These are phyloP conservation scores for Citrus unshiu DNA, from an alignment of 345 rosid genomes.

Conservation along the genomic window DNA sequence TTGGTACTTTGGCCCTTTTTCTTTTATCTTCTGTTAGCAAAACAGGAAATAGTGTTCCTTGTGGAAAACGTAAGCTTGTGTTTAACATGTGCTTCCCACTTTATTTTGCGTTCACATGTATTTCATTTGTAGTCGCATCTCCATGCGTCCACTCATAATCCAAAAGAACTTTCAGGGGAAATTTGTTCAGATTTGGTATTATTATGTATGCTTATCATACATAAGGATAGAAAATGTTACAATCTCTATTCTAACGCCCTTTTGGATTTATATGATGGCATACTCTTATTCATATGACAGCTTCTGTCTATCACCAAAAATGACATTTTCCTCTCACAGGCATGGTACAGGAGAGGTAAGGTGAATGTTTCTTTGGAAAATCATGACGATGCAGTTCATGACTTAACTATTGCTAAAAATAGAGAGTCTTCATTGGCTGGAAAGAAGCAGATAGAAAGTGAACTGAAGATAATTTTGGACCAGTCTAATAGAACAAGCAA, in stretches of 20 bases:
- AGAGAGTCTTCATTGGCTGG: conserved; percentile 56
- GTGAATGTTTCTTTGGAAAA: conserved; percentile 59
- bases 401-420: conserved; percentile 49
- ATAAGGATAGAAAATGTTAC: background rate
- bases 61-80: background rate
- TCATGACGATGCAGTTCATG: conserved; percentile 45
- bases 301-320: background rate
- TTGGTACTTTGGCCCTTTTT: background rate
- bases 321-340: conserved; percentile 30
- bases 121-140: background rate
- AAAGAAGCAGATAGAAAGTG: conserved; percentile 71
- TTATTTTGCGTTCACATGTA: background rate
- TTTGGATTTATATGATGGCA: background rate
- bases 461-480: conserved; percentile 36
- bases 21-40: background rate
- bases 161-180: background rate
- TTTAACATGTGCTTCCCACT: background rate
- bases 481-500: conserved; percentile 17
- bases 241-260: background rate
- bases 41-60: background rate
- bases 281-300: background rate
- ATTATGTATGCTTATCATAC: background rate
- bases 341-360: conserved; percentile 89
- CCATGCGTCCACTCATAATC: background rate
- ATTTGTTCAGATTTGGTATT: background rate